phyloP scores from a whole-genome alignment of 2,329 filamentous ascomycete species.

The Sarocladium strictum region DNA sequence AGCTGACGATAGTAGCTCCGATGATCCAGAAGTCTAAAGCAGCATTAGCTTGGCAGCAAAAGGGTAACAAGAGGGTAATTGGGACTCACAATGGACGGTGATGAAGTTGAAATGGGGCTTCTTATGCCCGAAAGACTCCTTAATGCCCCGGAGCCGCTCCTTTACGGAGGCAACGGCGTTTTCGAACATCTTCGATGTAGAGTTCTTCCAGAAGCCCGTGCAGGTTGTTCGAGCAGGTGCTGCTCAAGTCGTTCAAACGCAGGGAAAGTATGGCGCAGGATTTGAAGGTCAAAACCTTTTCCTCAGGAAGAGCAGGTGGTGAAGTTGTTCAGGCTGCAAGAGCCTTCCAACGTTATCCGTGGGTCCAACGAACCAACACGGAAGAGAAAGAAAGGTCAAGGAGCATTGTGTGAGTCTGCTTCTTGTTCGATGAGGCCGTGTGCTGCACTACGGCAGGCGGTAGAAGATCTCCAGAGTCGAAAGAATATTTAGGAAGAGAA shows the following conservation, averaged over 20 bases:
- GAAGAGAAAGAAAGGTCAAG: neutral
- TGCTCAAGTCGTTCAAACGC: no score
- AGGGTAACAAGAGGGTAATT: neutral
- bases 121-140: slow-evolving; percentile 45
- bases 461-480: neutral
- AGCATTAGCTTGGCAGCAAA: slow-evolving; percentile 8
- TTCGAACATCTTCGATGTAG: slow-evolving; percentile 18
- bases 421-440: neutral
- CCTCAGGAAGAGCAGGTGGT: neutral
- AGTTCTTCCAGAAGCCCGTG: neutral
- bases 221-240: no score
- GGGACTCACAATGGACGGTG: slow-evolving; percentile 63
- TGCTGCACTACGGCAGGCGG: neutral
- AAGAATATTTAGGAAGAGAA: no score
- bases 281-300: neutral
- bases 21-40: slow-evolving; percentile 72
- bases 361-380: slow-evolving; percentile 2
- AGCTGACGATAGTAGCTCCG: slow-evolving; percentile 63
- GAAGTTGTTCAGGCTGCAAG: neutral
- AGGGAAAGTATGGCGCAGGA: no score
- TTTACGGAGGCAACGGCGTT: neutral
- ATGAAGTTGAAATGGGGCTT: slow-evolving; percentile 76
- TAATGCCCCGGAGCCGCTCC: neutral
- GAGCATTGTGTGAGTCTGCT: slow-evolving; percentile 2
- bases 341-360: neutral